A percentile compares a stretch with the other conserved stretches of the same genome.
phyloP scores from a whole-genome alignment of 1,284 basidiomycete genomes.

The Ceratobasidium sp. region DNA sequence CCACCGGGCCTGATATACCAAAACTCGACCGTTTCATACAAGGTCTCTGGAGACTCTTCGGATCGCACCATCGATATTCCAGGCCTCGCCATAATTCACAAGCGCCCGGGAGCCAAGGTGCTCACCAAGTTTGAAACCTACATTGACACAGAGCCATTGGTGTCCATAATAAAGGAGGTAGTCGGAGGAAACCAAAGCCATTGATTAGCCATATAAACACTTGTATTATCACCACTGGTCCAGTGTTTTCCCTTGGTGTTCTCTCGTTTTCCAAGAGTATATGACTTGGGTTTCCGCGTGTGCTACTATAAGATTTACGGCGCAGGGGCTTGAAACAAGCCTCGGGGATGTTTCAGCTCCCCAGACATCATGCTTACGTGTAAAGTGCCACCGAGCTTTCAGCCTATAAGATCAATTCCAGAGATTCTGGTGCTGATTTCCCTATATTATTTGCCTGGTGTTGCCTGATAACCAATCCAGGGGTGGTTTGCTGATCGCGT shows the following conservation, averaged over 20 bases:
- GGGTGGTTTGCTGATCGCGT: too few species aligned
- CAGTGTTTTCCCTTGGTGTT: too few species aligned
- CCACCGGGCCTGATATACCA: conserved; percentile 30
- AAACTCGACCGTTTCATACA: conserved; percentile 14
- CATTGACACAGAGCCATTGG: conserved; percentile 18
- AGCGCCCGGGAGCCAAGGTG: background rate
- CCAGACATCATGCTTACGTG: background rate
- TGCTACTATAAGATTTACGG: too few species aligned
- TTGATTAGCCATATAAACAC: background rate
- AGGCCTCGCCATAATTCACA: conserved; percentile 31
- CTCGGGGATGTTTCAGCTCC: background rate
- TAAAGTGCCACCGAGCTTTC: background rate
- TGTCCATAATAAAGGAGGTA: conserved; percentile 11
- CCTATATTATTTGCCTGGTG: too few species aligned
- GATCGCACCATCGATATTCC: conserved; percentile 20
- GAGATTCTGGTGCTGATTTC: background rate
- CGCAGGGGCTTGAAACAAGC: background rate
- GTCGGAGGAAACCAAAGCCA: background rate
- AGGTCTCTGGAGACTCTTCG: conserved; percentile 17
- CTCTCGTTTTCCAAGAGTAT: background rate
- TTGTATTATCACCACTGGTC: background rate
- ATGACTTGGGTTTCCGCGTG: background rate
- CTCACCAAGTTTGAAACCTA: conserved; percentile 36
- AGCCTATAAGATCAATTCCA: background rate
- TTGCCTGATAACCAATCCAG: too few species aligned